Conservation (phyloP, 148 eudicot genomes). For the Fagopyrum tataricum region DNA sequence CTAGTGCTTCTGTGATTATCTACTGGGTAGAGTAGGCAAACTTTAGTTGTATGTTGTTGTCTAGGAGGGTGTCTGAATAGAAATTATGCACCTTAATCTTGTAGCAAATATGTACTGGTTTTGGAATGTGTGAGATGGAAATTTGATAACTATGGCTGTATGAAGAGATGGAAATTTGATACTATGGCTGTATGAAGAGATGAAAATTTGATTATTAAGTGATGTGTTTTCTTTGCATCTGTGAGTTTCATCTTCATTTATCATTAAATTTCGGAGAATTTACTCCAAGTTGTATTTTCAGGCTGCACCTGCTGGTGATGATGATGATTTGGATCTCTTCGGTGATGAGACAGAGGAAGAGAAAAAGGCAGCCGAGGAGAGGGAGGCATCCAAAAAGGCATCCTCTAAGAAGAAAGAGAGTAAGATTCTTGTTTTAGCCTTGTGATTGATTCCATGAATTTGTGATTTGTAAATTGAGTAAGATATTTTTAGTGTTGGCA, state of each 20-base stretch:
- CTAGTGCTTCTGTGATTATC: background rate
- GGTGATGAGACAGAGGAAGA: constrained; percentile 99
- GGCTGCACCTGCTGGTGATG: constrained; percentile 63
- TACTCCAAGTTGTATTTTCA: constrained; percentile 13
- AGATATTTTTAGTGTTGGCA: no score
- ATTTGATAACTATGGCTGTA: background rate
- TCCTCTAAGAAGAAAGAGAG: constrained; percentile 87
- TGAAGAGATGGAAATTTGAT: background rate
- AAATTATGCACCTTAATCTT: background rate
- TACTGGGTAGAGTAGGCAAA: background rate
- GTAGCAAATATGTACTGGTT: background rate
- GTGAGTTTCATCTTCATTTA: background rate
- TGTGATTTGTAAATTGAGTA: background rate
- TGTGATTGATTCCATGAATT: background rate
- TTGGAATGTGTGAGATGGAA: background rate
- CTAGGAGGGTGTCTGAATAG: background rate
- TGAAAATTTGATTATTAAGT: background rate
- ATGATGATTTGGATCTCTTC: constrained; percentile 94
- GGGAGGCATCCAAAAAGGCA: constrained; percentile 69
- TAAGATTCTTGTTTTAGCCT: constrained; percentile 23
- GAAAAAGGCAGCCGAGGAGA: constrained; percentile 82
- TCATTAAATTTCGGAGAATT: background rate
- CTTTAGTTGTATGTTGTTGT: background rate
- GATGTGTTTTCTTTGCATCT: background rate
- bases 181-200: background rate